Percentiles rank a stretch among this genome's conserved stretches.
phyloP scores from a whole-genome alignment of 345 rosid species.

The Eucalyptus curtisii region DNA sequence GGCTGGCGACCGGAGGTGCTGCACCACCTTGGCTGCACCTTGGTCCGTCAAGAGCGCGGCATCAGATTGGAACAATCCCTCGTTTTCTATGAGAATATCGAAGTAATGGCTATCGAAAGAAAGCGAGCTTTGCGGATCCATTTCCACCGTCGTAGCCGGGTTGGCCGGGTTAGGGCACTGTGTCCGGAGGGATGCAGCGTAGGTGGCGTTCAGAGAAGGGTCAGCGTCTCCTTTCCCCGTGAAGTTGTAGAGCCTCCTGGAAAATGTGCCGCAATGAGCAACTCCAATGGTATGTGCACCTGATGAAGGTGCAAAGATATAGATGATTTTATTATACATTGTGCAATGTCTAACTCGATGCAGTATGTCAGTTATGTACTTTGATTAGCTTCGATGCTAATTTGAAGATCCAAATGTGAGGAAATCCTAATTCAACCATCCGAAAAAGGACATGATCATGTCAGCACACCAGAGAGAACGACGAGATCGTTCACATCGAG shows the following conservation, averaged over 20 bases:
- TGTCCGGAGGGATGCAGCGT: neutral
- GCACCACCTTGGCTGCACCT: neutral
- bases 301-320: neutral
- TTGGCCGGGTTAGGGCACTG: neutral
- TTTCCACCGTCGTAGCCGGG: neutral
- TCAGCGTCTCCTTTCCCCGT: neutral
- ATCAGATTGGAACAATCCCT: constrained; percentile 17
- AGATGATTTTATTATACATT: neutral
- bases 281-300: neutral
- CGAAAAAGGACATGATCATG: neutral
- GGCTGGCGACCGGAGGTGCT: neutral
- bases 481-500: neutral
- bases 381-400: neutral
- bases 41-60: constrained; percentile 8
- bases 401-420: neutral
- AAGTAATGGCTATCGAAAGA: constrained; percentile 12
- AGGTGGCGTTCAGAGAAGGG: neutral
- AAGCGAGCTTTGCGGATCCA: neutral
- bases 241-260: neutral
- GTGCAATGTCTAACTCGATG: neutral
- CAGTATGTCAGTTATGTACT: neutral
- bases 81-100: constrained; percentile 1
- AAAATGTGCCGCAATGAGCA: neutral
- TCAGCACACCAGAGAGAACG: neutral
- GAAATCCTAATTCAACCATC: neutral